Percentiles rank a stretch among this genome's conserved stretches.
phyloP scores from a whole-genome alignment of 768 basidiomycete species.

The Rhodosporidiobolus odoratus region DNA sequence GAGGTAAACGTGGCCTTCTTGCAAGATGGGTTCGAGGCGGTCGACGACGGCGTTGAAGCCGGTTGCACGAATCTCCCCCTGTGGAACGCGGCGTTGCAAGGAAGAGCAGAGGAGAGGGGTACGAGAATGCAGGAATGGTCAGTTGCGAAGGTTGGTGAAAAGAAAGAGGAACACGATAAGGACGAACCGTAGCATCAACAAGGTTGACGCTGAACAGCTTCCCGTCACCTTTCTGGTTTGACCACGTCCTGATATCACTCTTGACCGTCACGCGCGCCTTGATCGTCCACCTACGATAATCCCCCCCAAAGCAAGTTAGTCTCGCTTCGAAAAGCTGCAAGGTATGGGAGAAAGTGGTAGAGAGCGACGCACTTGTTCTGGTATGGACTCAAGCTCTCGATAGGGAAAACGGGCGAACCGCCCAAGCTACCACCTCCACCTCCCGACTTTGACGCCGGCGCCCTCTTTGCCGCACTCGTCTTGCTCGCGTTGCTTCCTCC shows the following conservation, averaged over 20 bases:
- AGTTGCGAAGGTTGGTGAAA: not conserved
- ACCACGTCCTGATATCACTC: conserved; percentile 81
- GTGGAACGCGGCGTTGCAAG: conserved; percentile 39
- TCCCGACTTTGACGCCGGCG: no score
- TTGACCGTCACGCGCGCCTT: conserved; percentile 88
- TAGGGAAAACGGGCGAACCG: conserved; percentile 61
- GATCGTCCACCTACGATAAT: conserved; percentile 68
- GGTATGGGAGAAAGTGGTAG: not conserved
- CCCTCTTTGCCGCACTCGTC: conserved; percentile 26
- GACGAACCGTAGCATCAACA: conserved; percentile 80
- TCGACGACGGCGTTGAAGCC: conserved; percentile 83
- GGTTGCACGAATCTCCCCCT: conserved; percentile 70
- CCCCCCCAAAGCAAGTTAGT: not conserved
- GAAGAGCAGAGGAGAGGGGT: not conserved
- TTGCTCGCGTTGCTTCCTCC: conserved; percentile 39
- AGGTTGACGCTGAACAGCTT: conserved; percentile 87
- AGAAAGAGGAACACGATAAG: not conserved
- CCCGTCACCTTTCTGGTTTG: conserved; percentile 83
- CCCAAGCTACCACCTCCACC: conserved; percentile 6
- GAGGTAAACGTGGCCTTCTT: conserved; percentile 89
- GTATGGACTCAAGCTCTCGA: conserved; percentile 90
- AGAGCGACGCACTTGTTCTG: conserved; percentile 64
- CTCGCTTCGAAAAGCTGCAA: not conserved
- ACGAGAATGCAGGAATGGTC: not conserved
- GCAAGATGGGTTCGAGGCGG: conserved; percentile 70